Conservation (phyloP, 176 grass and related monocot species). For the Leersia perrieri region DNA sequence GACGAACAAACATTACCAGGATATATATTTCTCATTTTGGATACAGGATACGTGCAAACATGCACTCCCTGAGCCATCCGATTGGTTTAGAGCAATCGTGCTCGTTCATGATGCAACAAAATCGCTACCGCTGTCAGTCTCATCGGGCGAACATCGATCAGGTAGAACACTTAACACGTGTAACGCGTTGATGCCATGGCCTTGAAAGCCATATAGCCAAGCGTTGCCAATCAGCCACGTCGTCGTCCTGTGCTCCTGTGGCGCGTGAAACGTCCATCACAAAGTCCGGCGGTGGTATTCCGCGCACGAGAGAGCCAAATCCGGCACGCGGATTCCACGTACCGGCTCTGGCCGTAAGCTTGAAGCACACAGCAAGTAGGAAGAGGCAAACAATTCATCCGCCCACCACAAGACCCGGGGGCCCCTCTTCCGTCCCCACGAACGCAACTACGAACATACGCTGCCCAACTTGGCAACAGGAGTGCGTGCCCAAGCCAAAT, state of each 20-base stretch:
- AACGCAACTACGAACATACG: slow-evolving; percentile 20
- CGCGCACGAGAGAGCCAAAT: slow-evolving; percentile 19
- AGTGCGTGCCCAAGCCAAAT: slow-evolving; percentile 3
- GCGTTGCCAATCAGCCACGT: background rate
- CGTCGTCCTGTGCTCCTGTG: background rate
- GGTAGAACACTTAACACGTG: background rate
- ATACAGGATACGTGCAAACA: background rate
- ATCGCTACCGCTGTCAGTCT: background rate
- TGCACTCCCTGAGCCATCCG: too few relatives aligned
- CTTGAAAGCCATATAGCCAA: background rate
- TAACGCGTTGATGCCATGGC: background rate
- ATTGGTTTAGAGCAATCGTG: background rate
- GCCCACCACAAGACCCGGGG: slow-evolving; percentile 3
- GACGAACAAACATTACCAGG: background rate
- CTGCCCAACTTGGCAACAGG: slow-evolving; percentile 24
- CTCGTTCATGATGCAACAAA: background rate
- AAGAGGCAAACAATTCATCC: slow-evolving; percentile 15
- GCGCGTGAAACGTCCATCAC: background rate
- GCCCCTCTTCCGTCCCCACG: slow-evolving; percentile 19
- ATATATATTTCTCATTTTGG: background rate
- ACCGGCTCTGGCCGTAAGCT: slow-evolving; percentile 32
- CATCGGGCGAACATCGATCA: background rate
- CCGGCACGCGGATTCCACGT: slow-evolving; percentile 24
- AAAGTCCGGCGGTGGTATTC: background rate
- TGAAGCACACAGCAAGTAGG: slow-evolving; percentile 35